phyloP scores from a whole-genome alignment of 169 alveolate genomes.

The Blepharisma undulans region DNA sequence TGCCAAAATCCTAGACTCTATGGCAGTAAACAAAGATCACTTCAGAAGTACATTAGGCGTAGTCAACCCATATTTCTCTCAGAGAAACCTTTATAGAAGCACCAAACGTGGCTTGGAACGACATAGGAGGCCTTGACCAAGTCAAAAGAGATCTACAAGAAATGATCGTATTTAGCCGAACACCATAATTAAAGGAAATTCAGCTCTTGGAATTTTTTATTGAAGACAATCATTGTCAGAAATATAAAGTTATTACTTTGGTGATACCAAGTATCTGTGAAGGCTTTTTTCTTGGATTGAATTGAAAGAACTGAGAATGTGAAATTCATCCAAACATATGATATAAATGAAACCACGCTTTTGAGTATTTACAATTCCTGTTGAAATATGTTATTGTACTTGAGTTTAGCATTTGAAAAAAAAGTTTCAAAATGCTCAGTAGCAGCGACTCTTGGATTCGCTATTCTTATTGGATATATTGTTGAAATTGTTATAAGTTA shows the following conservation, averaged over 20 bases:
- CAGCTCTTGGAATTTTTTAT: background rate
- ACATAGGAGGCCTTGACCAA: conserved; percentile 98
- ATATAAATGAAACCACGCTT: no score
- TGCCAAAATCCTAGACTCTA: conserved; percentile 96
- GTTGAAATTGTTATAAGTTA: background rate
- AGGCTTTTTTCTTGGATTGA: no score
- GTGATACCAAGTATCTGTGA: background rate
- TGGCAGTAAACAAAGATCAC: conserved; percentile 99
- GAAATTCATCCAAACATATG: no score
- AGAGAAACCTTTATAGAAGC: conserved; percentile 98
- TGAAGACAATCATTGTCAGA: background rate
- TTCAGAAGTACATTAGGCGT: conserved; percentile 95
- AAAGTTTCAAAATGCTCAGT: background rate
- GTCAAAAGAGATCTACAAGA: conserved; percentile 95
- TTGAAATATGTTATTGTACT: background rate
- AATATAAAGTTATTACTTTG: background rate
- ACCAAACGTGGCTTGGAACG: conserved; percentile 99
- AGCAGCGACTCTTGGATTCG: background rate
- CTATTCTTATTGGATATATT: background rate
- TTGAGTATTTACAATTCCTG: background rate
- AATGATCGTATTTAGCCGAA: no score
- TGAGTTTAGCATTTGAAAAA: background rate
- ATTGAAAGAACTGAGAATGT: no score
- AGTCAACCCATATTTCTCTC: conserved; percentile 96
- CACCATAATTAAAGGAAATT: conserved; percentile 10